Base-by-base conservation (phyloP, 352 stramenopile genomes). In the Phytophthora palmivora region DNA sequence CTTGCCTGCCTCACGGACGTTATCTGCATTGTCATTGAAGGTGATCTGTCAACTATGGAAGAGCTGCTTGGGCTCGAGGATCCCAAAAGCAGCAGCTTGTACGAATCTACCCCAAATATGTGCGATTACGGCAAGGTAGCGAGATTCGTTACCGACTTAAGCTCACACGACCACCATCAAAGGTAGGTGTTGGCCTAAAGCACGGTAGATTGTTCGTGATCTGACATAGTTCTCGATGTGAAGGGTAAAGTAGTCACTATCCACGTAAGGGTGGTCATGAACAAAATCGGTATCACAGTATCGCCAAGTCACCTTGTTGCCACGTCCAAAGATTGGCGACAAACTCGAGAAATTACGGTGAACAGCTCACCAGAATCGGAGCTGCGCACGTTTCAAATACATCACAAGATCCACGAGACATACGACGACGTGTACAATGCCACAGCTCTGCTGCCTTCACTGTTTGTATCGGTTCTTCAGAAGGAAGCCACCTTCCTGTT, bases 401-500 rank as follows among this genome's bases (percentile, higher is more conserved):
- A 89, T 46, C 83, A 91, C 76, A 89, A 84, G 58, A 83, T 88
- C 26, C 43, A 83, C 58, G 72, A 86, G 28, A 78, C 63, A 11
- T 78, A 81, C 66, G 67, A 86, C 42, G 70, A 84, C 24, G 47
- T 83, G 0, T 89, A 76, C 67, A 78, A 74, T 42, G 49, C 68
- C 3, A 74, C 48, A 15, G 75, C 77, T 3, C 59, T 78, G 44
- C 63, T 90, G 18, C 81, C 81, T 24, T 90, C 81, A 0, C 68
- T 90, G 8, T 90, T 88, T 41, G 81, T 90, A 12, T 88, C 80
- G 12, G 75, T 92, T 14, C 45, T 92, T 6, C 80, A 82, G 33
- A 88, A 90, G 26, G 80, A 92, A 59, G 76, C 81, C 5, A 87
- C 81, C 1, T 91, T 92, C 47, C 67, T 92, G 2, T 92, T 91